Conservation (phyloP, 2,329 filamentous ascomycete genomes). For the Pseudogymnoascus sp. region DNA sequence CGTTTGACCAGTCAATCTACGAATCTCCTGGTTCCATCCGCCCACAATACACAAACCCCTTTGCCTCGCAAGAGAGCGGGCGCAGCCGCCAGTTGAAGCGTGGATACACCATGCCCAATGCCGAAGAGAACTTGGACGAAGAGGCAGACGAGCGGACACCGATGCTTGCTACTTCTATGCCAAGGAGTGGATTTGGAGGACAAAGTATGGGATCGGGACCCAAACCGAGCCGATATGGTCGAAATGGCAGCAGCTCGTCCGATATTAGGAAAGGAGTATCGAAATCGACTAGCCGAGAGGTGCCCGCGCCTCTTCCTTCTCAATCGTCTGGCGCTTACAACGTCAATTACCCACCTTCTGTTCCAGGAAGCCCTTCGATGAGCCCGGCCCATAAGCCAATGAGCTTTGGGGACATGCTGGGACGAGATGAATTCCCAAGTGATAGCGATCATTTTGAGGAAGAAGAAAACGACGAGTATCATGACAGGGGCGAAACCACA, state of each 20-base stretch:
- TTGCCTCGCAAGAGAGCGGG: slow-evolving; percentile 24
- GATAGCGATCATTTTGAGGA: not conserved
- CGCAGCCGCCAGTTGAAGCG: slow-evolving; percentile 23
- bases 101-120: slow-evolving; percentile 34
- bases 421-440: slow-evolving; percentile 55
- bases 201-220: slow-evolving; percentile 32
- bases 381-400: slow-evolving; percentile 46
- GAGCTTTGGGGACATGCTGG: slow-evolving; percentile 63
- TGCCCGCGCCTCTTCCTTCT: not conserved
- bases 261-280: slow-evolving; percentile 34
- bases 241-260: slow-evolving; percentile 37
- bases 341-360: slow-evolving; percentile 63
- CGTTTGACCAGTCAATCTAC: slow-evolving; percentile 32
- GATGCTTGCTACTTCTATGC: slow-evolving; percentile 43
- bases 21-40: slow-evolving; percentile 32
- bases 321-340: slow-evolving; percentile 40
- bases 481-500: slow-evolving; percentile 12
- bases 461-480: not conserved
- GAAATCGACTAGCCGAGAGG: not conserved
- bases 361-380: slow-evolving; percentile 55
- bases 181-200: slow-evolving; percentile 26
- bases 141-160: slow-evolving; percentile 47
- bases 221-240: slow-evolving; percentile 38
- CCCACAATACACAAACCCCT: slow-evolving; percentile 29
- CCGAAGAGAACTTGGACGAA: slow-evolving; percentile 47